A percentile compares a stretch with the other conserved stretches of the same genome.
Conservation (phyloP, 495 filamentous ascomycete species). For the Xylaria intraflava region DNA sequence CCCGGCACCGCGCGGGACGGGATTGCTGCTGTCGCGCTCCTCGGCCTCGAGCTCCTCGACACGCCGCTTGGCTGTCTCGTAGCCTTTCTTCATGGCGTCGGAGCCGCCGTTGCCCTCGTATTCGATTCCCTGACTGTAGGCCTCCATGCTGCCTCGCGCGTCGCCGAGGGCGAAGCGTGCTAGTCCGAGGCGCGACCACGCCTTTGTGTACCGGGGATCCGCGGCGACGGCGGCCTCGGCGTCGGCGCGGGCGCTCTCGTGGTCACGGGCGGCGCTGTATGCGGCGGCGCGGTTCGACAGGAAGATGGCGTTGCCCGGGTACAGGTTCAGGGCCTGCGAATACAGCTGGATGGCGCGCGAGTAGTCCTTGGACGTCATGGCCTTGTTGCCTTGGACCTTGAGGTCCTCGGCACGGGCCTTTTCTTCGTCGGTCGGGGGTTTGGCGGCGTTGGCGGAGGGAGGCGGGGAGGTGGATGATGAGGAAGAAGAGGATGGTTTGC, state of each 20-base stretch:
- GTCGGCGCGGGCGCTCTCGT: conserved; percentile 72
- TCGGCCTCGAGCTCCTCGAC: conserved; percentile 64
- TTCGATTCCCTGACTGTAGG: conserved; percentile 88
- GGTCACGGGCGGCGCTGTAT: conserved; percentile 71
- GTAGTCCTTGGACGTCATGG: conserved; percentile 92
- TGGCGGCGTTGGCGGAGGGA: conserved; percentile 18
- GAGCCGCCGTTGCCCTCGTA: conserved; percentile 83
- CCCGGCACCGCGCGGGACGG: conserved; percentile 43
- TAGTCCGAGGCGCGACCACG: conserved; percentile 86
- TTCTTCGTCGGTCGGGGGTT: conserved; percentile 44
- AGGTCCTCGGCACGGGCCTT: conserved; percentile 74
- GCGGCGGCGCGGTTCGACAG: conserved; percentile 96
- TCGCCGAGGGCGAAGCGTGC: conserved; percentile 87
- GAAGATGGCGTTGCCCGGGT: conserved; percentile 88
- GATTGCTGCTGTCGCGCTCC: conserved; percentile 26
- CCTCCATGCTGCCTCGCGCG: conserved; percentile 85
- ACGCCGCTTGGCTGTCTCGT: conserved; percentile 78
- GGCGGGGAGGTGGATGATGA: conserved; percentile 25
- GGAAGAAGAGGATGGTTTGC: conserved; percentile 1
- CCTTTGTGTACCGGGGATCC: conserved; percentile 93
- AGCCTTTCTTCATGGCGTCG: conserved; percentile 89
- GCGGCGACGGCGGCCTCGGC: conserved; percentile 79
- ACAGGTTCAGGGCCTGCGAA: conserved; percentile 69
- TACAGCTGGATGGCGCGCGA: conserved; percentile 72
- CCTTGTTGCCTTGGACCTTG: conserved; percentile 87